Percentiles rank a stretch among this genome's conserved stretches.
These are phyloP conservation scores for Clohesyomyces aquaticus DNA, from an alignment of 495 filamentous ascomycete genomes.

Conservation along the genomic window DNA sequence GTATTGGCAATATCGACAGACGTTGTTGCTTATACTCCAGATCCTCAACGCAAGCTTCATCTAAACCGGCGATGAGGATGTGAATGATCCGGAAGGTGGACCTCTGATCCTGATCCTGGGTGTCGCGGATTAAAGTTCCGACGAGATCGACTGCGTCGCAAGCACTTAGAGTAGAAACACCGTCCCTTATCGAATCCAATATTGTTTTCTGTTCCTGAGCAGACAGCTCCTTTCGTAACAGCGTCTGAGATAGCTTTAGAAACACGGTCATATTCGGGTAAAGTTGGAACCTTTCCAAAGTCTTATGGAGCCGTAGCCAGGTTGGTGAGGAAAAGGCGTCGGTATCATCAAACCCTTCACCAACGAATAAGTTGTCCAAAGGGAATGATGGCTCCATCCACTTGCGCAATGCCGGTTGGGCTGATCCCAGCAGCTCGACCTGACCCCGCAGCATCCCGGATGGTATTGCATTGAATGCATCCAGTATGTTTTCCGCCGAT, in stretches of 20 bases:
- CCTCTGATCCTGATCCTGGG: not conserved
- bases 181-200: slow-evolving; percentile 6
- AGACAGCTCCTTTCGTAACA: slow-evolving; percentile 10
- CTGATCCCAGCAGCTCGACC: not conserved
- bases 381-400: not conserved
- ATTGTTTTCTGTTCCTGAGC: slow-evolving; percentile 10
- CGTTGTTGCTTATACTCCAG: slow-evolving; percentile 29
- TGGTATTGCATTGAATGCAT: slow-evolving; percentile 28
- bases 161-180: slow-evolving; percentile 2
- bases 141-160: slow-evolving; percentile 19
- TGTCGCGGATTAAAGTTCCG: not conserved
- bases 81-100: slow-evolving; percentile 16
- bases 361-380: not conserved
- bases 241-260: slow-evolving; percentile 2
- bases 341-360: not conserved
- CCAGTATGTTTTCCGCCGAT: slow-evolving; percentile 5
- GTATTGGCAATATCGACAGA: slow-evolving; percentile 19
- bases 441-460: not conserved
- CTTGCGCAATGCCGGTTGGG: not conserved
- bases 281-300: slow-evolving; percentile 13
- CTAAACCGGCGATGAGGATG: slow-evolving; percentile 14
- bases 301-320: slow-evolving; percentile 6
- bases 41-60: slow-evolving; percentile 12
- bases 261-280: slow-evolving; percentile 10
- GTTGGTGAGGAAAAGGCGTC: not conserved